Percentiles rank a stretch among this genome's conserved stretches.
Conservation (phyloP, 305 asterid genomes). For the Euphrasia arctica region DNA sequence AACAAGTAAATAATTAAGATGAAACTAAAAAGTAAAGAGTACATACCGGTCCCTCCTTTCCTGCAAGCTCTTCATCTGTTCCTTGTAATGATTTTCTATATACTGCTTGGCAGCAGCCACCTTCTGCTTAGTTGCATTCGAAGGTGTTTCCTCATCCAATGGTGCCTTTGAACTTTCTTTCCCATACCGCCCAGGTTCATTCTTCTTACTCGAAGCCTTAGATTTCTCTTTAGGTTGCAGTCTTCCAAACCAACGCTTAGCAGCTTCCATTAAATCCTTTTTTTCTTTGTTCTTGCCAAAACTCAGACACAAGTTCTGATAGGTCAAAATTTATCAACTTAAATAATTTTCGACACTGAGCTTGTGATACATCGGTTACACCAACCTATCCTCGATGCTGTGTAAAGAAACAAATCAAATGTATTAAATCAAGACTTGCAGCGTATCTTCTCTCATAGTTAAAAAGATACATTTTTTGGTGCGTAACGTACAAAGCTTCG, state of each 20-base stretch:
- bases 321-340: conserved; percentile 26
- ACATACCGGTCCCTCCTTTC: conserved; percentile 78
- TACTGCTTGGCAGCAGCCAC: conserved; percentile 95
- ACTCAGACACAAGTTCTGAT: conserved; percentile 18
- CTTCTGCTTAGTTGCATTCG: conserved; percentile 89
- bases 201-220: conserved; percentile 55
- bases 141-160: conserved; percentile 63
- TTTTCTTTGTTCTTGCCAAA: conserved; percentile 30
- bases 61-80: conserved; percentile 89
- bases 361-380: conserved; percentile 41
- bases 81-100: conserved; percentile 93
- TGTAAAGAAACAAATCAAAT: conserved; percentile 33
- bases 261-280: conserved; percentile 57
- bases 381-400: conserved; percentile 37
- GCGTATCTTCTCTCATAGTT: conserved; percentile 24
- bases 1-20: neutral
- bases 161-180: conserved; percentile 60
- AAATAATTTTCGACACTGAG: conserved; percentile 29
- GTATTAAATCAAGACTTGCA: conserved; percentile 30
- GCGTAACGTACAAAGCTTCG: conserved; percentile 28
- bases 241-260: conserved; percentile 65
- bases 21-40: neutral
- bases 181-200: conserved; percentile 47
- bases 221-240: conserved; percentile 61
- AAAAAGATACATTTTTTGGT: conserved; percentile 26